These are phyloP conservation scores for Vanrija humicola DNA, from an alignment of 1,284 basidiomycete species.

Conservation along the genomic window DNA sequence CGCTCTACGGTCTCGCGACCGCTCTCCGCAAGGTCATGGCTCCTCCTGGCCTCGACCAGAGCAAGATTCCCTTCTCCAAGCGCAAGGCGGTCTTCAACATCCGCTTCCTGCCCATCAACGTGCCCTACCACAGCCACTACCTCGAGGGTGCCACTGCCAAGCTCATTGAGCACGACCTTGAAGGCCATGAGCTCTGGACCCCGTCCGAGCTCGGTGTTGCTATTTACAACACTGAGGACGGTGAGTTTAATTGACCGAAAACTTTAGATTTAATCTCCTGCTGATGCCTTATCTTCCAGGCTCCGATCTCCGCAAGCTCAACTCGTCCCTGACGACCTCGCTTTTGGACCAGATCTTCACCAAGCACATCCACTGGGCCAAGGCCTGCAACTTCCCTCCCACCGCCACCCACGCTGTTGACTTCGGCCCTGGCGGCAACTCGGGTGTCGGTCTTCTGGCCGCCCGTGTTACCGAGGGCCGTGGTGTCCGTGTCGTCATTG, in stretches of 20 bases:
- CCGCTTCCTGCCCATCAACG: constrained; percentile 88
- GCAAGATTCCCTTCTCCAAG: constrained; percentile 89
- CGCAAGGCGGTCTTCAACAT: constrained; percentile 90
- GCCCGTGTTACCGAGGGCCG: constrained; percentile 87
- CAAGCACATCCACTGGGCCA: constrained; percentile 84
- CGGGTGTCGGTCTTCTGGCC: constrained; percentile 88
- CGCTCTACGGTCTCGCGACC: constrained; percentile 90
- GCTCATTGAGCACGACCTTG: constrained; percentile 69
- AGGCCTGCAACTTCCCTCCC: constrained; percentile 81
- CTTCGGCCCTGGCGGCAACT: constrained; percentile 91
- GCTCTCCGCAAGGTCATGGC: constrained; percentile 86
- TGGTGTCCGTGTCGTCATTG: constrained; percentile 81
- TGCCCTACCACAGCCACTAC: constrained; percentile 92
- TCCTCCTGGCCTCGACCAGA: constrained; percentile 81
- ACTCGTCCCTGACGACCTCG: constrained; percentile 68
- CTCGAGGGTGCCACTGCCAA: constrained; percentile 72
- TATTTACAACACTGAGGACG: constrained; percentile 88
- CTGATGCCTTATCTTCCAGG: constrained; percentile 54
- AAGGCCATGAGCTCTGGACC: constrained; percentile 76
- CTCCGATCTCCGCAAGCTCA: constrained; percentile 66
- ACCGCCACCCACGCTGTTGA: constrained; percentile 91
- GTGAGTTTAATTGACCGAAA: constrained; percentile 52
- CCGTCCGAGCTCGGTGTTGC: constrained; percentile 70
- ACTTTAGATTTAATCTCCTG: constrained; percentile 6
- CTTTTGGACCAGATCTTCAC: constrained; percentile 92